Conservation (phyloP, 768 basidiomycete species). For the Leccinum subtestaceum region DNA sequence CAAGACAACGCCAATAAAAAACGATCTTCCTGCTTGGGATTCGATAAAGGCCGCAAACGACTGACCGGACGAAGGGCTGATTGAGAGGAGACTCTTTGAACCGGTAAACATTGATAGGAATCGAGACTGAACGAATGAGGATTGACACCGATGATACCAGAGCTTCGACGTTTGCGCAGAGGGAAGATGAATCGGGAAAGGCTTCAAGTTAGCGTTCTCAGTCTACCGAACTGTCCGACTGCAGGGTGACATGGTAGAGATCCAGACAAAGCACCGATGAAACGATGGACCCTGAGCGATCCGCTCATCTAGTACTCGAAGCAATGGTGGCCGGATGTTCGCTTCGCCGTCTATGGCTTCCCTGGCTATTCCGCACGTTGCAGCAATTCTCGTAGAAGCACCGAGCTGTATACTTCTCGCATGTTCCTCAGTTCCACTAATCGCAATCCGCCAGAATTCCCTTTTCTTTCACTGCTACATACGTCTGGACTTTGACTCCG, state of each 20-base stretch:
- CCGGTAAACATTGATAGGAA: not conserved
- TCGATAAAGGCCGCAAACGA: too few species aligned
- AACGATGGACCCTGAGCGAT: not conserved
- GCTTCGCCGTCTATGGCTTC: not conserved
- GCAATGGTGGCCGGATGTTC: not conserved
- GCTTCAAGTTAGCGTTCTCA: not conserved
- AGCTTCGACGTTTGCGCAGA: not conserved
- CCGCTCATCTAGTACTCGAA: not conserved
- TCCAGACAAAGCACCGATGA: not conserved
- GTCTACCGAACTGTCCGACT: not conserved
- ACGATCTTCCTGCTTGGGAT: too few species aligned
- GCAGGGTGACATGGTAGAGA: not conserved
- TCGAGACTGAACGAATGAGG: not conserved
- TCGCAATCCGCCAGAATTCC: not conserved
- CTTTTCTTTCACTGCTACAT: not conserved
- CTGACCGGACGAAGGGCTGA: not conserved
- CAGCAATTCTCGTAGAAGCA: not conserved
- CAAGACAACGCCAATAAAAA: not conserved
- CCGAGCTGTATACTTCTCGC: not conserved
- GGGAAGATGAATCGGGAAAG: not conserved
- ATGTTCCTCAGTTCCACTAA: not conserved
- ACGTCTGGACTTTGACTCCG: not conserved
- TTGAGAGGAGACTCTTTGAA: not conserved
- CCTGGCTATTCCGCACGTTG: not conserved
- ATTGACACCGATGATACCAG: not conserved